Evolutionary conservation across 1,284 basidiomycete genomes (phyloP).

Genomic region (Cutaneotrichosporon dermatis): DNA sequence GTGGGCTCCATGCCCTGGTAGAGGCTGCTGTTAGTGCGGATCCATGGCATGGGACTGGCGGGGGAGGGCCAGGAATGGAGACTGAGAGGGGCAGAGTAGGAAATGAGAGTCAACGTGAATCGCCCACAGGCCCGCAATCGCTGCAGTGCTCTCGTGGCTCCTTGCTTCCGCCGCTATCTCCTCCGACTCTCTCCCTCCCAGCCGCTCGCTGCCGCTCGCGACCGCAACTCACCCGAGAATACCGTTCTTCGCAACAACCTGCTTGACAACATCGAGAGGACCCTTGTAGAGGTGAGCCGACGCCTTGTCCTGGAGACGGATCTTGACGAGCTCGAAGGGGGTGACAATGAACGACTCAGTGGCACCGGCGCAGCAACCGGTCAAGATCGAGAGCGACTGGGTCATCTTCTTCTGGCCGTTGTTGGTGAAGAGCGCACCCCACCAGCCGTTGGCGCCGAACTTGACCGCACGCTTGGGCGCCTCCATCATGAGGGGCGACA

Average conservation of each 20-base stretch:
- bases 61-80: not conserved
- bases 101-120: too few relatives aligned
- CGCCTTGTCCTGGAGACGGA: slow-evolving; percentile 84
- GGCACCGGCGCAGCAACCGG: slow-evolving; percentile 89
- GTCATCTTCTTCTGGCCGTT: slow-evolving; percentile 77
- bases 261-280: slow-evolving; percentile 81
- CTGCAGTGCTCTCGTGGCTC: too few relatives aligned
- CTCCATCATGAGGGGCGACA: slow-evolving; percentile 89
- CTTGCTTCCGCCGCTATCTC: too few relatives aligned
- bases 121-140: too few relatives aligned
- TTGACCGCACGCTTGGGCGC: slow-evolving; percentile 98
- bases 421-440: slow-evolving; percentile 64
- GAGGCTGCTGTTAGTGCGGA: slow-evolving; percentile 21
- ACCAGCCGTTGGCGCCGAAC: slow-evolving; percentile 65
- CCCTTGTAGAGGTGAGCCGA: slow-evolving; percentile 69
- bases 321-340: slow-evolving; percentile 96
- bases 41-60: too few relatives aligned
- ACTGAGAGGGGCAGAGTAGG: too few relatives aligned
- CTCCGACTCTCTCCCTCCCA: not conserved
- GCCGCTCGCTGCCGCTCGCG: not conserved
- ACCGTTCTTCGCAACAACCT: slow-evolving; percentile 72
- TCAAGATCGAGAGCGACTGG: slow-evolving; percentile 76
- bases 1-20: slow-evolving; percentile 86
- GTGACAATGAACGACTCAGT: slow-evolving; percentile 85
- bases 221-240: slow-evolving; percentile 65